Evolutionary conservation across 164 flowering plant species (phyloP), one percentile per base, ranked within the genome.

Genomic region (Akebia trifoliata): DNA sequence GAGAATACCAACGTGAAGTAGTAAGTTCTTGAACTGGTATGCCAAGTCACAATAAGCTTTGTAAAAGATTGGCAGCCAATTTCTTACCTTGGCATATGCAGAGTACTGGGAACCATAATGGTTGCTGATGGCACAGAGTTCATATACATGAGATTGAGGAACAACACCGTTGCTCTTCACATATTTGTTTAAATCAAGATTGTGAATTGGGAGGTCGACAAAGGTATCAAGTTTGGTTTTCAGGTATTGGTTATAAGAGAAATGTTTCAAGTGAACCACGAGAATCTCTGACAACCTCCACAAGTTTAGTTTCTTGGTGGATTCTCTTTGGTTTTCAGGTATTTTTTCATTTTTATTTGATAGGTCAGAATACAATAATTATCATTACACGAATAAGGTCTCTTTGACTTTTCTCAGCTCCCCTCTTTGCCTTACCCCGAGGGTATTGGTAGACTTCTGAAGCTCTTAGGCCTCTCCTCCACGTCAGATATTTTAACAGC

Each of bases 51-150:
- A n/a, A n/a, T n/a, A n/a, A n/a, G n/a, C n/a, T n/a, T n/a, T n/a
- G n/a, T n/a, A n/a, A n/a, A n/a, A n/a, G n/a, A n/a, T n/a, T n/a
- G n/a, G n/a, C n/a, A n/a, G n/a, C n/a, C n/a, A n/a, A 18, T 43
- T 9, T 42, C 63, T 54, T 75, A 93, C 99, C 97, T 93, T 90
- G 0, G 84, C 90, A 66, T 84, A 77, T 4, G 99, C 97, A 51
- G 99, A 71, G 74, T 93, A 93, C 67, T 93, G 99, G 57, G 95
- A 96, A 61, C 99, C 99, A 63, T 87, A 94, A 69, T 94, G 99
- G 68, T 94, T 90, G 79, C 90, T 94, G 60, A 94, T 75, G 48
- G 97, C 99, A 73, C 83, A 94, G 14, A 94, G 80, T 66, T 94
- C 90, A 43, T 90, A 90, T 8, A 79, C 58, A 62, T 81, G 70